Percentiles rank a stretch among this genome's conserved stretches.
phyloP scores from a whole-genome alignment of 176 grass and related monocot species.

The Oryza officinalis region DNA sequence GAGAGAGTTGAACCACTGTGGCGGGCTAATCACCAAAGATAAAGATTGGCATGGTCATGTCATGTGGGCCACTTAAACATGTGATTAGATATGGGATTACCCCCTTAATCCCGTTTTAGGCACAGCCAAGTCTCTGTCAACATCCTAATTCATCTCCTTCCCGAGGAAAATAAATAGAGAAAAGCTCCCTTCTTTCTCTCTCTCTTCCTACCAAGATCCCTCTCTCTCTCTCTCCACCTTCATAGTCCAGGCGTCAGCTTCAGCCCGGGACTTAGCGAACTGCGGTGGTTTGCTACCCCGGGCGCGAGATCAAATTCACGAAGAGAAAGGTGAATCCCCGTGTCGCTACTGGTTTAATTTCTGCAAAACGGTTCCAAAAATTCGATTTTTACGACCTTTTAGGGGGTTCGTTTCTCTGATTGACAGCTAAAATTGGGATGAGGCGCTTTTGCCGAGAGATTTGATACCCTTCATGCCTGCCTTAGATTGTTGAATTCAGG shows the following conservation, averaged over 20 bases:
- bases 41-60: background rate
- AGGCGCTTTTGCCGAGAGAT: background rate
- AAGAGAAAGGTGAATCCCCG: slow-evolving; percentile 21
- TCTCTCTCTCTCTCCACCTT: background rate
- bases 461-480: background rate
- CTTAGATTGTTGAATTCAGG: background rate
- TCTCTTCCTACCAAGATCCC: background rate
- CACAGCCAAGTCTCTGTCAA: background rate
- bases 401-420: background rate
- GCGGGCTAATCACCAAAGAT: background rate
- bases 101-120: background rate
- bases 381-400: slow-evolving; percentile 18
- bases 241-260: background rate
- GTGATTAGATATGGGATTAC: background rate
- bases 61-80: background rate
- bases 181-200: background rate
- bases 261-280: background rate
- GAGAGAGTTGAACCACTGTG: background rate
- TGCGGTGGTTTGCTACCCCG: background rate
- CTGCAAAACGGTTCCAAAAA: background rate
- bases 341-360: slow-evolving; percentile 12
- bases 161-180: slow-evolving; percentile 10
- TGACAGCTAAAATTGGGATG: background rate
- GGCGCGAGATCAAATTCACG: background rate
- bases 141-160: background rate